Percentiles rank a stretch among this genome's conserved stretches.
phyloP scores from a whole-genome alignment of 352 stramenopile species.

The Phytophthora litchii region DNA sequence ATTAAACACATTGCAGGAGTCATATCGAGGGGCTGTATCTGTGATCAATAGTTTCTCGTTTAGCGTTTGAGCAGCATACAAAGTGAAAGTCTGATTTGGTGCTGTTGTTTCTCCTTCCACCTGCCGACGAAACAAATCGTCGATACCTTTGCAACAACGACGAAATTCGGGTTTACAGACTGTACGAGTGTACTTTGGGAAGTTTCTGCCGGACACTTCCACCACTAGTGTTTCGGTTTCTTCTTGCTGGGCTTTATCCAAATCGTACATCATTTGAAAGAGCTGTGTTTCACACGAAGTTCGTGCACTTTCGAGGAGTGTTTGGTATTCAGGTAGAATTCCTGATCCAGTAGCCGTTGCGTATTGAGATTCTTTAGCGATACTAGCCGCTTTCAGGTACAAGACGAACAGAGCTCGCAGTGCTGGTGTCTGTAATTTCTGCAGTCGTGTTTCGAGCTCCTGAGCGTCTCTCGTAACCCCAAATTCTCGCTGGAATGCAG shows the following conservation, averaged over 20 bases:
- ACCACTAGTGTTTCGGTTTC: constrained; percentile 50
- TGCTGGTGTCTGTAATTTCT: constrained; percentile 42
- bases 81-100: constrained; percentile 57
- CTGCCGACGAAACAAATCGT: constrained; percentile 53
- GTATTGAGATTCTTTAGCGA: constrained; percentile 45
- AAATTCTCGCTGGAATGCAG: constrained; percentile 57
- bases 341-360: constrained; percentile 31
- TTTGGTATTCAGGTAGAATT: constrained; percentile 54
- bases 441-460: constrained; percentile 51
- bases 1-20: constrained; percentile 59
- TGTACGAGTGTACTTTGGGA: constrained; percentile 62
- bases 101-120: constrained; percentile 32
- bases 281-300: constrained; percentile 65
- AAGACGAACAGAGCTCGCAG: constrained; percentile 51
- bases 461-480: constrained; percentile 29
- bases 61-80: constrained; percentile 38
- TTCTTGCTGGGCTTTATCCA: constrained; percentile 58
- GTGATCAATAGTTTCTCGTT: constrained; percentile 68
- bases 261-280: constrained; percentile 71
- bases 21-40: constrained; percentile 66
- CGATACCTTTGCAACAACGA: constrained; percentile 50
- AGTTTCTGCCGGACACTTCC: constrained; percentile 62
- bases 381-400: constrained; percentile 51
- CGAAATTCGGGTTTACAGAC: constrained; percentile 61
- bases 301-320: constrained; percentile 51